Percentiles rank a stretch among this genome's conserved stretches.
These are phyloP conservation scores for Endothia cerciana DNA, from an alignment of 2,329 filamentous ascomycete species.

Conservation along the genomic window DNA sequence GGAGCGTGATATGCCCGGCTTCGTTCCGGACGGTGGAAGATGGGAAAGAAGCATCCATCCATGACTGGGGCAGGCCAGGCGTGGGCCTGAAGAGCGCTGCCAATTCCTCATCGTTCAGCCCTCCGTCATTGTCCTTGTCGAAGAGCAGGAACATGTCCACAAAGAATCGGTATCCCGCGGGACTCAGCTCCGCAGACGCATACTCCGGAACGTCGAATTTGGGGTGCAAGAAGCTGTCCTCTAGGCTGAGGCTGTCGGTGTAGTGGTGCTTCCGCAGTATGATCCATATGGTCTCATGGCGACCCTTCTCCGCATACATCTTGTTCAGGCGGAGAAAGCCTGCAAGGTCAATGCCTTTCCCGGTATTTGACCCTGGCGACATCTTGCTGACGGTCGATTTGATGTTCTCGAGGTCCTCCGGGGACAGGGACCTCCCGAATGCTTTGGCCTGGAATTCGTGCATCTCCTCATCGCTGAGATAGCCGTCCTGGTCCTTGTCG, in stretches of 20 bases:
- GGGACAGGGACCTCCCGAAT: constrained; percentile 83
- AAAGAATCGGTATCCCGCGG: constrained; percentile 94
- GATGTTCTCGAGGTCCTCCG: constrained; percentile 86
- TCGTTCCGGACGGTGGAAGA: constrained; percentile 95
- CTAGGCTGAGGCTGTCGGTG: constrained; percentile 89
- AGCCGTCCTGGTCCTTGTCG: constrained; percentile 94
- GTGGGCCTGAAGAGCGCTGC: constrained; percentile 89
- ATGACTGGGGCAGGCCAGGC: constrained; percentile 83
- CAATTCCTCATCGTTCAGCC: constrained; percentile 83
- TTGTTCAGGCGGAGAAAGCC: constrained; percentile 93
- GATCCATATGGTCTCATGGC: constrained; percentile 98
- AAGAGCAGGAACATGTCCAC: constrained; percentile 94
- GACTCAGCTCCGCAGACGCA: constrained; percentile 90
- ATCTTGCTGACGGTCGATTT: constrained; percentile 81
- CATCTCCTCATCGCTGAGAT: constrained; percentile 88
- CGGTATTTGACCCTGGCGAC: constrained; percentile 63
- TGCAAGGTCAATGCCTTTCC: constrained; percentile 75
- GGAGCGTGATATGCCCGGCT: constrained; percentile 90
- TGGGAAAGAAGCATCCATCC: constrained; percentile 88
- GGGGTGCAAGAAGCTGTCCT: constrained; percentile 88
- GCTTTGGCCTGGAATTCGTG: constrained; percentile 88
- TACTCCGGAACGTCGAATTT: constrained; percentile 93
- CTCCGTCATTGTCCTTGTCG: constrained; percentile 97
- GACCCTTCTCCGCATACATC: constrained; percentile 94
- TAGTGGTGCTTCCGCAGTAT: constrained; percentile 95